Evolutionary conservation across 768 basidiomycete genomes (phyloP).

Genomic region (Mycena epipterygia): DNA sequence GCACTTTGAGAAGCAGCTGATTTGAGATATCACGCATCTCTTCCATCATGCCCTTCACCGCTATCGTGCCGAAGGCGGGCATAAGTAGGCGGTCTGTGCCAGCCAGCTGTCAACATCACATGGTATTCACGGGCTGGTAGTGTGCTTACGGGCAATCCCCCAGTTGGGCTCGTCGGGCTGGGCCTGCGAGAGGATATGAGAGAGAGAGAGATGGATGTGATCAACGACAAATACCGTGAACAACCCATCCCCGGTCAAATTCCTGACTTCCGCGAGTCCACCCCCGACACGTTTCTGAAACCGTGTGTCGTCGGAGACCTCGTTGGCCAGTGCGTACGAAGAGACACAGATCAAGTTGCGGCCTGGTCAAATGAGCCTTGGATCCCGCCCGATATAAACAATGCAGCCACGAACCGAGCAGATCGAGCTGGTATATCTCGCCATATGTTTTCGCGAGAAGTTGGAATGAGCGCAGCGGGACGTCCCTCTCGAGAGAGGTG

Average conservation of each 20-base stretch:
- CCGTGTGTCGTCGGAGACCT: slow-evolving; percentile 57
- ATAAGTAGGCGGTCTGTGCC: slow-evolving; percentile 47
- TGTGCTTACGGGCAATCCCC: slow-evolving; percentile 58
- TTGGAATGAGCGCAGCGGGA: slow-evolving; percentile 51
- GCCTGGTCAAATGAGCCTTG: slow-evolving; percentile 4
- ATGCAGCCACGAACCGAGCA: slow-evolving; percentile 46
- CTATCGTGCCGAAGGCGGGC: slow-evolving; percentile 55
- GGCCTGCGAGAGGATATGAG: slow-evolving; percentile 41
- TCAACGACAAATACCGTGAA: slow-evolving; percentile 51
- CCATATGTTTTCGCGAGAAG: slow-evolving; percentile 55
- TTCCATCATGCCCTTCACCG: slow-evolving; percentile 61
- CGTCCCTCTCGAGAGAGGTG: slow-evolving; percentile 49
- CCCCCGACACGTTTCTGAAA: slow-evolving; percentile 56
- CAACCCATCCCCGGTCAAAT: slow-evolving; percentile 55
- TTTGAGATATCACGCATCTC: slow-evolving; percentile 61
- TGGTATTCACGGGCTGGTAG: no score
- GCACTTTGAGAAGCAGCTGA: slow-evolving; percentile 56
- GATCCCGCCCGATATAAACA: background rate
- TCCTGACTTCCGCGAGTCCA: slow-evolving; percentile 50
- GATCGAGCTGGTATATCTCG: slow-evolving; percentile 54
- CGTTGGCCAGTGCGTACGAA: slow-evolving; percentile 54
- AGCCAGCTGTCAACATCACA: background rate
- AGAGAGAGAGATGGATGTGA: background rate
- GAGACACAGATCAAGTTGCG: slow-evolving; percentile 45
- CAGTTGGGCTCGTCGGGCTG: slow-evolving; percentile 60